Evolutionary conservation across 176 grass and related monocot species (phyloP).

Genomic region (Oryza brachyantha): DNA sequence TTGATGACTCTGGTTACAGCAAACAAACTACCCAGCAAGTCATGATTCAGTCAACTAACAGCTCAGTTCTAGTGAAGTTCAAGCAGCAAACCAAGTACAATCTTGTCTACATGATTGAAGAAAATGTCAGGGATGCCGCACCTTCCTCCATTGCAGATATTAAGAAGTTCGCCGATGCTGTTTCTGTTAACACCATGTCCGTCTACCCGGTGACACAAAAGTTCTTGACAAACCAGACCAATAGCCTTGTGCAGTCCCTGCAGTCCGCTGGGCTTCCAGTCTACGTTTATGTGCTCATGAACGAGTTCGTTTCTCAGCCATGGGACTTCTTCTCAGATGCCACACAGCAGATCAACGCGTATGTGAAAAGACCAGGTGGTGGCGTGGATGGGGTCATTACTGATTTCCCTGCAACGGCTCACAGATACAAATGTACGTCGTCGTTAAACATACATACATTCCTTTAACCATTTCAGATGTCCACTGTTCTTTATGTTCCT

Average conservation of each 20-base stretch:
- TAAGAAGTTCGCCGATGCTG: conserved; percentile 65
- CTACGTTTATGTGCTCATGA: conserved; percentile 69
- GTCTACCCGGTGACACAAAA: conserved; percentile 30
- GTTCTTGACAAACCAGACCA: conserved; percentile 47
- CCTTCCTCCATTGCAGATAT: conserved; percentile 62
- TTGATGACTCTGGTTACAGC: conserved; percentile 65
- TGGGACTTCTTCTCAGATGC: conserved; percentile 73
- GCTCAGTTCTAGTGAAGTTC: conserved; percentile 71
- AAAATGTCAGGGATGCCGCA: conserved; percentile 52
- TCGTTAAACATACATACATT: background rate
- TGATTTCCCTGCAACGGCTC: conserved; percentile 71
- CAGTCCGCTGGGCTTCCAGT: conserved; percentile 59
- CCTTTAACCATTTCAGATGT: background rate
- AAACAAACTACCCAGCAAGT: conserved; percentile 60
- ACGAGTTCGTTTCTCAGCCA: conserved; percentile 74
- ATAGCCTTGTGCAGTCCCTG: conserved; percentile 44
- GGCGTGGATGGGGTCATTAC: conserved; percentile 81
- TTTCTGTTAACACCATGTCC: conserved; percentile 48
- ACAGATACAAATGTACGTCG: conserved; percentile 62
- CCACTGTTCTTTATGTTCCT: background rate
- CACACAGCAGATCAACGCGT: conserved; percentile 57
- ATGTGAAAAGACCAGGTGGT: conserved; percentile 34
- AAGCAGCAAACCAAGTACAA: conserved; percentile 78
- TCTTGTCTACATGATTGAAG: conserved; percentile 75
- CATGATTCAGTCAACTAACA: conserved; percentile 78